These are phyloP conservation scores for Ballota nigra DNA, from an alignment of 257 asterid genomes.

Conservation along the genomic window DNA sequence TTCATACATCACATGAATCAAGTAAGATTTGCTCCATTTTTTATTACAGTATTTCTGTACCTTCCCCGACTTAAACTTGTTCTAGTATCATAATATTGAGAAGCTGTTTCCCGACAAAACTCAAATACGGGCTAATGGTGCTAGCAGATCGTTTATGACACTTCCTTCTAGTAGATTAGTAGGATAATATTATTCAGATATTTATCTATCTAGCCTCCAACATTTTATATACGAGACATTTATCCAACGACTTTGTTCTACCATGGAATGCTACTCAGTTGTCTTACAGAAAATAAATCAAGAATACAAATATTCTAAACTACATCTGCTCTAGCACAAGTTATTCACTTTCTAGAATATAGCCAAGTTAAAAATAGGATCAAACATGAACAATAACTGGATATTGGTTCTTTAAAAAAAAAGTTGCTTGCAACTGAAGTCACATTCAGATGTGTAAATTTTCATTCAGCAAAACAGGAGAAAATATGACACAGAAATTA, in stretches of 20 bases:
- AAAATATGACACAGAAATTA: background rate
- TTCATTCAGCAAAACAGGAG: background rate
- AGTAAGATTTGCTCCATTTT: background rate
- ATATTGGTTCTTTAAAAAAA: background rate
- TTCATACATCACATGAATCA: background rate
- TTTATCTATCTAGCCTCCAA: background rate
- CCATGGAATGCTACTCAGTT: background rate
- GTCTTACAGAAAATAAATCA: background rate
- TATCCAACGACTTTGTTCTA: background rate
- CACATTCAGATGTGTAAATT: background rate
- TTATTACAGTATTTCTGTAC: background rate
- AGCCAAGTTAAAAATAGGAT: background rate
- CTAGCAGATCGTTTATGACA: background rate
- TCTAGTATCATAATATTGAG: background rate
- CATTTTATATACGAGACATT: background rate
- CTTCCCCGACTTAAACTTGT: background rate
- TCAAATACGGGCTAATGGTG: background rate
- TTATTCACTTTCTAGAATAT: background rate
- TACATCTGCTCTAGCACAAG: background rate
- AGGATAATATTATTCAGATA: background rate
- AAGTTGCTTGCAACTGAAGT: background rate
- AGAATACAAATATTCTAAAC: background rate
- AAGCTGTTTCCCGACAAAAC: background rate
- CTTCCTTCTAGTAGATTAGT: background rate
- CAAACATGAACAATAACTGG: background rate